These are phyloP conservation scores for Hanseniaspora clermontiae DNA, from an alignment of 805 yeast species.

Conservation along the genomic window DNA sequence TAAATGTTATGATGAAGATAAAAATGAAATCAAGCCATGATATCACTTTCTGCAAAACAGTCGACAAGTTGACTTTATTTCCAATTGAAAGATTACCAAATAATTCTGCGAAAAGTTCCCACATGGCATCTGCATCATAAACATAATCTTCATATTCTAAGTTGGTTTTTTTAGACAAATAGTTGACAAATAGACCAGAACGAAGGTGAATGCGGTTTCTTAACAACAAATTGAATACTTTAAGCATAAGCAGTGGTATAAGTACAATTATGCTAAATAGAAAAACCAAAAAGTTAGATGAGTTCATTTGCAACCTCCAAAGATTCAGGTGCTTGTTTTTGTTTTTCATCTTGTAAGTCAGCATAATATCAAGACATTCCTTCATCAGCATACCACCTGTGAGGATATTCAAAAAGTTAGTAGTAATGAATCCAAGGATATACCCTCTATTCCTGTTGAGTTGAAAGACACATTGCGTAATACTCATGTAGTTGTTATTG, in stretches of 20 bases:
- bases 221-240: not conserved
- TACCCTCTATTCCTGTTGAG: not conserved
- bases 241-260: not conserved
- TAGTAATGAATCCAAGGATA: not conserved
- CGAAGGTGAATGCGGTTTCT: not conserved
- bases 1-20: not conserved
- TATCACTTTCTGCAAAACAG: not conserved
- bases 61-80: not conserved
- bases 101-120: too few species aligned
- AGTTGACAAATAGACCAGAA: not conserved
- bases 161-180: not conserved
- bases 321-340: not conserved
- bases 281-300: not conserved
- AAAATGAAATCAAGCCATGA: not conserved
- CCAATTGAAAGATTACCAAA: not conserved
- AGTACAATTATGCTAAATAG: not conserved
- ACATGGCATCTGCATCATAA: not conserved
- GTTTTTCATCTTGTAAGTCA: not conserved
- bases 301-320: not conserved
- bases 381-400: not conserved
- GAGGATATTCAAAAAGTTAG: not conserved
- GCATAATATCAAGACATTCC: not conserved
- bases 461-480: not conserved
- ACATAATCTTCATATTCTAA: not conserved
- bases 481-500: not conserved